A percentile compares a stretch with the other conserved stretches of the same genome.
These are phyloP conservation scores for Haematococcus lacustris DNA, from an alignment of 139 green algal species.

Conservation along the genomic window DNA sequence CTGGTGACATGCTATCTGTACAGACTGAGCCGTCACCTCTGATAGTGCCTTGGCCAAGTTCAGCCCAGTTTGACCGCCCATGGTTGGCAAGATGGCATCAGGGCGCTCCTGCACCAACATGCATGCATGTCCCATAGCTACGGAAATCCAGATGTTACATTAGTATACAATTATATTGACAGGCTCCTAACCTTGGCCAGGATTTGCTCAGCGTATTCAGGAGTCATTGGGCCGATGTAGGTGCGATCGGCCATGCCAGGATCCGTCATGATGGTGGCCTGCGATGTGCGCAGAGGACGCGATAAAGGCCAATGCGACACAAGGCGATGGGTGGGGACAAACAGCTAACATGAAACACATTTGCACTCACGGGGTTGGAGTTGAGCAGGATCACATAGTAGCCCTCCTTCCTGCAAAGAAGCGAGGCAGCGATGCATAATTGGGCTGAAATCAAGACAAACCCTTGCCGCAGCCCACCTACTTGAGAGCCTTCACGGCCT, in stretches of 20 bases:
- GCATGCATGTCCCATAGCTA: neutral
- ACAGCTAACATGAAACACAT: no score
- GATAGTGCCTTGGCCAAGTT: conserved; percentile 93
- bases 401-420: conserved; percentile 72
- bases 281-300: neutral
- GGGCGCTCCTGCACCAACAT: conserved; percentile 70
- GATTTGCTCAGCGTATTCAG: conserved; percentile 83
- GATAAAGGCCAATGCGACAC: neutral
- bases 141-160: neutral
- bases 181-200: conserved; percentile 45
- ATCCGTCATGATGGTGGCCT: conserved; percentile 99
- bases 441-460: neutral
- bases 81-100: conserved; percentile 97
- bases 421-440: neutral
- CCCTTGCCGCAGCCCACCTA: conserved; percentile 15
- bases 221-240: conserved; percentile 97
- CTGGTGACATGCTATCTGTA: neutral
- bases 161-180: neutral
- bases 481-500: conserved; percentile 97
- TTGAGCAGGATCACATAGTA: conserved; percentile 97
- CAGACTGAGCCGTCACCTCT: conserved; percentile 46
- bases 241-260: conserved; percentile 92
- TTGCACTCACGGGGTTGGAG: conserved; percentile 83
- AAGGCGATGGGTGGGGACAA: neutral
- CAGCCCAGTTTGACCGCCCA: conserved; percentile 96